Percentiles rank a stretch among this genome's conserved stretches.
phyloP scores from a whole-genome alignment of 306 rosid genomes.

The Gastrolobium bilobum region DNA sequence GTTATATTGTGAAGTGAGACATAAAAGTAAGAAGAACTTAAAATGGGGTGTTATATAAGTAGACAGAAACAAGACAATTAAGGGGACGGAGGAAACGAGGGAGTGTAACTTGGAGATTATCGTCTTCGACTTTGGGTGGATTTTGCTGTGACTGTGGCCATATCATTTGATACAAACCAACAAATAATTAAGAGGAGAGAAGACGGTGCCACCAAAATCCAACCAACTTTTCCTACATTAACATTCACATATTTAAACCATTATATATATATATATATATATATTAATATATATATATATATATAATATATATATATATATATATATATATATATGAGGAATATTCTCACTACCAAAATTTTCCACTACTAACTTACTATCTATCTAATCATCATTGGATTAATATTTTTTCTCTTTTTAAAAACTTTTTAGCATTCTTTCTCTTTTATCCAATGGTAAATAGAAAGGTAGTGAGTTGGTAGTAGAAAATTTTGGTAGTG shows the following conservation, averaged over 20 bases:
- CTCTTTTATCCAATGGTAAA: no score
- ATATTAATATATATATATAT: no score
- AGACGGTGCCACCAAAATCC: conserved; percentile 50
- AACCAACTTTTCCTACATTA: conserved; percentile 52
- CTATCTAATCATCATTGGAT: no score
- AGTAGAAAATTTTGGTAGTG: no score
- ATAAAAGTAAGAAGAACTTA: conserved; percentile 23
- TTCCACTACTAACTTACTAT: no score
- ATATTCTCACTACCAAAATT: no score
- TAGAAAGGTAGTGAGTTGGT: no score
- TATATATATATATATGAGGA: no score
- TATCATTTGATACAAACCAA: not conserved
- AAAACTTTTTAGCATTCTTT: no score
- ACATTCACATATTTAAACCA: not conserved
- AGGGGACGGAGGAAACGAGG: conserved; percentile 80
- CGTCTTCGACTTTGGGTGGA: conserved; percentile 55
- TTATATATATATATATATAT: no score
- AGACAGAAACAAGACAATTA: not conserved
- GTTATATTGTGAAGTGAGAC: conserved; percentile 8
- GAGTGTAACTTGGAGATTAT: conserved; percentile 62
- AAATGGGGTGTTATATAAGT: conserved; percentile 36
- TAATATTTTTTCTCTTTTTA: no score
- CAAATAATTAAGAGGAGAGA: not conserved
- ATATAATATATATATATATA: no score
- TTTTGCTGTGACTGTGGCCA: conserved; percentile 8